A percentile compares a stretch with the other conserved stretches of the same genome.
These are phyloP conservation scores for Fusarium sublunatum DNA, from an alignment of 2,329 filamentous ascomycete genomes.

Conservation along the genomic window DNA sequence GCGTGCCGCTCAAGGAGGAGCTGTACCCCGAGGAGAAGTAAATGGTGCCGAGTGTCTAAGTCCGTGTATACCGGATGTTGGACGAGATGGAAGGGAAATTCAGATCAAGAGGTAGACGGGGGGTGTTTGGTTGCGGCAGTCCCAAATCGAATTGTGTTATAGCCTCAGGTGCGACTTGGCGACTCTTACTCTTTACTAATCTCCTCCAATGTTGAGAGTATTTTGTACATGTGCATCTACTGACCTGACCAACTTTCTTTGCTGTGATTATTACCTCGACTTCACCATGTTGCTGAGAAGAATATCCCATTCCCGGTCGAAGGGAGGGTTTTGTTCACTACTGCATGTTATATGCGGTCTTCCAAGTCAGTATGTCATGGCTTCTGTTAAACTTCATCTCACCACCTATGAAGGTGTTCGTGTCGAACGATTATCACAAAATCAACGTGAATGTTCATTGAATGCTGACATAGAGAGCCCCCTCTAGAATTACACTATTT, in stretches of 20 bases:
- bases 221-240: slow-evolving; percentile 31
- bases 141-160: slow-evolving; percentile 51
- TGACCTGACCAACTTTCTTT: slow-evolving; percentile 2
- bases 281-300: background rate
- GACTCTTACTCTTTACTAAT: slow-evolving; percentile 40
- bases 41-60: slow-evolving; percentile 46
- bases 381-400: background rate
- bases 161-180: slow-evolving; percentile 43
- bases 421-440: background rate
- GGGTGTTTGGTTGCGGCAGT: slow-evolving; percentile 48
- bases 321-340: background rate
- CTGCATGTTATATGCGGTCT: background rate
- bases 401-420: background rate
- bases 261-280: background rate
- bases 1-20: slow-evolving; percentile 90
- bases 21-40: slow-evolving; percentile 78
- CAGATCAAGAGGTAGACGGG: slow-evolving; percentile 47
- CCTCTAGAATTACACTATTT: slow-evolving; percentile 2
- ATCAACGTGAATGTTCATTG: slow-evolving; percentile 1
- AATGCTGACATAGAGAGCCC: slow-evolving; percentile 1
- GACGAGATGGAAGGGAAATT: slow-evolving; percentile 43
- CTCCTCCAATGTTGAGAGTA: slow-evolving; percentile 36
- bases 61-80: slow-evolving; percentile 54
- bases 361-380: background rate
- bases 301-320: too few relatives aligned